phyloP scores from a whole-genome alignment of 768 basidiomycete species.

The Megacollybia marginata region DNA sequence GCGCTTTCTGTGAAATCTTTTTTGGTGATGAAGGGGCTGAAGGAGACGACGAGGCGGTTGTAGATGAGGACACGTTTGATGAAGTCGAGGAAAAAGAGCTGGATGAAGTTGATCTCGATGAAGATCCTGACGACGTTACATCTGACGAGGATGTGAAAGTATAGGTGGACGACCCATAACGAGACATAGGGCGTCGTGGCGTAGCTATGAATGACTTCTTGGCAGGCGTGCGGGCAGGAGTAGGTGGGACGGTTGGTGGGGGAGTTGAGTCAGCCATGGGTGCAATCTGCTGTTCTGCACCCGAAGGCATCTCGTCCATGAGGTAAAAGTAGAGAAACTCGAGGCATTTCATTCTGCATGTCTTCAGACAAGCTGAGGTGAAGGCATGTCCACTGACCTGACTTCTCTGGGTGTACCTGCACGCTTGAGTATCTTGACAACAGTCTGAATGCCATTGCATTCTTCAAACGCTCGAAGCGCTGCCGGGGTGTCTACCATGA shows the following conservation, averaged over 20 bases:
- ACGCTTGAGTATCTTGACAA: constrained; percentile 85
- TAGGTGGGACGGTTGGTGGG: constrained; percentile 9
- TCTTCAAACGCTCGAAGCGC: constrained; percentile 78
- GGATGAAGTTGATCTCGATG: constrained; percentile 31
- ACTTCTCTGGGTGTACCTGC: constrained; percentile 83
- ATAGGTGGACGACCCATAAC: constrained; percentile 9
- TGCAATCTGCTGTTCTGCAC: constrained; percentile 1
- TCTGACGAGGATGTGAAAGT: not conserved
- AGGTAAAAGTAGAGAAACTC: constrained; percentile 96
- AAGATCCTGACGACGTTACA: not conserved
- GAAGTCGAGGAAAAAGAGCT: constrained; percentile 38
- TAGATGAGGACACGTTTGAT: constrained; percentile 33
- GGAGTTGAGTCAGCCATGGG: constrained; percentile 1
- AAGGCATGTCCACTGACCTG: constrained; percentile 40
- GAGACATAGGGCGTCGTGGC: constrained; percentile 8
- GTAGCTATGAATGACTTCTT: constrained; percentile 4
- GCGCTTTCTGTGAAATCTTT: constrained; percentile 21
- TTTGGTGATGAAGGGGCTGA: constrained; percentile 37
- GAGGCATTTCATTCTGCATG: constrained; percentile 83
- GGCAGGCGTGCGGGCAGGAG: constrained; percentile 2
- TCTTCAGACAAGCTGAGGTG: not conserved
- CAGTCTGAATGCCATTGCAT: constrained; percentile 65
- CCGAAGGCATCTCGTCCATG: constrained; percentile 54
- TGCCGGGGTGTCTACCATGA: constrained; percentile 78
- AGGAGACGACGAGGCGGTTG: constrained; percentile 17